Percentiles rank a stretch among this genome's conserved stretches.
Evolutionary conservation across 495 filamentous ascomycete species (phyloP).

Genomic region (Aspergillus ellipticus): DNA sequence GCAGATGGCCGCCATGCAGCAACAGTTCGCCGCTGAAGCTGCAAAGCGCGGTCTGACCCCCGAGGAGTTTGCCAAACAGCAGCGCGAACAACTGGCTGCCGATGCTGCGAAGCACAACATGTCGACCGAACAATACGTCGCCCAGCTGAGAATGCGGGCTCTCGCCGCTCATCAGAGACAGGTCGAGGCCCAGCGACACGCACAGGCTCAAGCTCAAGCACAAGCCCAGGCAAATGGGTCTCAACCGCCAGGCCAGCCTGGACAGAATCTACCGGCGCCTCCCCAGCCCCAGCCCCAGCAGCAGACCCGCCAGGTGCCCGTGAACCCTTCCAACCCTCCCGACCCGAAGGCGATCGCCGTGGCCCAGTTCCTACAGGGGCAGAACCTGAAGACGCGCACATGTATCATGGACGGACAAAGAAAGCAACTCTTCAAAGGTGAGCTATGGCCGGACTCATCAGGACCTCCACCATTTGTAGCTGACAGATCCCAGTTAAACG

Average conservation of each 20-base stretch:
- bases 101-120: slow-evolving; percentile 63
- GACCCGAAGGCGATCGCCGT: slow-evolving; percentile 86
- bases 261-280: slow-evolving; percentile 33
- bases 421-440: slow-evolving; percentile 97
- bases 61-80: slow-evolving; percentile 63
- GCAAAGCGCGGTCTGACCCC: slow-evolving; percentile 72
- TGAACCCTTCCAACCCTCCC: slow-evolving; percentile 67
- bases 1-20: slow-evolving; percentile 79
- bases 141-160: slow-evolving; percentile 61
- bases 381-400: slow-evolving; percentile 85
- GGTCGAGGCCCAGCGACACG: slow-evolving; percentile 42
- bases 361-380: slow-evolving; percentile 80
- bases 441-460: background rate
- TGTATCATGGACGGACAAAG: slow-evolving; percentile 94
- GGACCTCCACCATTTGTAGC: background rate
- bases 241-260: slow-evolving; percentile 26
- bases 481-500: slow-evolving; percentile 78
- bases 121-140: slow-evolving; percentile 60
- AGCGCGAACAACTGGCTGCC: slow-evolving; percentile 52
- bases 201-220: slow-evolving; percentile 23
- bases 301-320: slow-evolving; percentile 44
- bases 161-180: slow-evolving; percentile 48
- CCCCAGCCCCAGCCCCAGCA: slow-evolving; percentile 37
- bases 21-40: slow-evolving; percentile 74
- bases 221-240: slow-evolving; percentile 44